Evolutionary conservation across 345 rosid species (phyloP).

Genomic region (Pugionium dolabratum): DNA sequence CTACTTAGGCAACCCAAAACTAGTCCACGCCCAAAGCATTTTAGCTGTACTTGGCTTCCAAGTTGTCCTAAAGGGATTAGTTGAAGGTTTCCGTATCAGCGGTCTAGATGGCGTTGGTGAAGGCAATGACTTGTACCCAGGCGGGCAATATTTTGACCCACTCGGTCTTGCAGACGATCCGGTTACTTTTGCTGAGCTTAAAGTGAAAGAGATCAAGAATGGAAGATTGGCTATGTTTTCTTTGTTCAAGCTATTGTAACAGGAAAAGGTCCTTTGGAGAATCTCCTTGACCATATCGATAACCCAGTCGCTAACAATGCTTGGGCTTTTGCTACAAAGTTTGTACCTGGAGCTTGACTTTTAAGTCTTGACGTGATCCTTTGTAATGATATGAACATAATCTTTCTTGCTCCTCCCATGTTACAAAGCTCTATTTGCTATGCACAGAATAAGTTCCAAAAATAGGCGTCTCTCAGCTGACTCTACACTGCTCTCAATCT

Average conservation of each 20-base stretch:
- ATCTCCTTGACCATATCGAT: conserved; percentile 56
- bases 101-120: conserved; percentile 95
- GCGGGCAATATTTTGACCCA: conserved; percentile 89
- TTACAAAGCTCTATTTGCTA: conserved; percentile 40
- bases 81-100: conserved; percentile 92
- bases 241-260: conserved; percentile 95
- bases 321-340: too few species aligned
- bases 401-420: conserved; percentile 26
- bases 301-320: neutral
- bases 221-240: conserved; percentile 96
- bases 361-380: conserved; percentile 15
- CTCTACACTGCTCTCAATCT: conserved; percentile 38
- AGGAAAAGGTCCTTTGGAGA: conserved; percentile 93
- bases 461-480: conserved; percentile 22
- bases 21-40: conserved; percentile 97
- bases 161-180: conserved; percentile 93
- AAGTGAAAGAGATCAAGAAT: conserved; percentile 96
- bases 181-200: conserved; percentile 79
- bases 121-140: conserved; percentile 90
- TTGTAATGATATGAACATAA: conserved; percentile 41
- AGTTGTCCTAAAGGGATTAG: conserved; percentile 84
- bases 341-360: too few species aligned
- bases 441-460: conserved; percentile 26
- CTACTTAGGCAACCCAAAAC: conserved; percentile 97
- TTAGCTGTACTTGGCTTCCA: conserved; percentile 90